Base-by-base conservation (phyloP, 2,329 filamentous ascomycete species). In the Botrytis tulipae region DNA sequence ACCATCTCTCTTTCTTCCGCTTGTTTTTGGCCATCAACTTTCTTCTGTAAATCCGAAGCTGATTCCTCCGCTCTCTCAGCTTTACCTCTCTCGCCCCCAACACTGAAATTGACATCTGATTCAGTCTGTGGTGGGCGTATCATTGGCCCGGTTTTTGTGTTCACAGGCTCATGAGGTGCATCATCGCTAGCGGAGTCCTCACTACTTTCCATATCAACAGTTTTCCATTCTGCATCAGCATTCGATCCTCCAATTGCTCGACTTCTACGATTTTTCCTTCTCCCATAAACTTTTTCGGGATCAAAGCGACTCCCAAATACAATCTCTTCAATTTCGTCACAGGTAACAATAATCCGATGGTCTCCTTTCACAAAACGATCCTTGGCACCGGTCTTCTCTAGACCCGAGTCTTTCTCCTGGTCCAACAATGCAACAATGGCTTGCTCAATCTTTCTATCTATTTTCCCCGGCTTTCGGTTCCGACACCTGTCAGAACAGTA, bases 401-500 rank as follows among this genome's bases (percentile, higher is more conserved):
- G 18, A 4, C 67, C 40, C 32, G 69, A 65, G 83, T 81, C 4
- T 85, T 78, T 2, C 84, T 75, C 4, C 80, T 72, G 70, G 22
- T 48, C 59, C 54, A 85, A 74, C 32, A 84, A 78, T 14, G 76
- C 76, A 1, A 84, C 82, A 71, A 89, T 87, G 0, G 83, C 82
- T 12, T 79, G 80, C 79, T 90, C 88, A 61, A 90, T 87, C 73
- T 84, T 84, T 3, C 83, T 82, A 76, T 89, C 88, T 22, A 84
- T 74, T 12, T 82, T 82, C 0, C 84, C 83, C 0, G 86, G 86
- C 77, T 88, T 89, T 54, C 83, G 83, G 48, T 82, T 83, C 32
- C 87, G 83, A 76, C 88, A 90, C 54, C 85, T 82, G 63, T 84
- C 82, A 0, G 88, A 90, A 81, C 88, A 90, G 82, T 89, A 90